Percentiles rank a stretch among this genome's conserved stretches.
phyloP scores from a whole-genome alignment of 768 basidiomycete genomes.

The Plicaturopsis crispa region DNA sequence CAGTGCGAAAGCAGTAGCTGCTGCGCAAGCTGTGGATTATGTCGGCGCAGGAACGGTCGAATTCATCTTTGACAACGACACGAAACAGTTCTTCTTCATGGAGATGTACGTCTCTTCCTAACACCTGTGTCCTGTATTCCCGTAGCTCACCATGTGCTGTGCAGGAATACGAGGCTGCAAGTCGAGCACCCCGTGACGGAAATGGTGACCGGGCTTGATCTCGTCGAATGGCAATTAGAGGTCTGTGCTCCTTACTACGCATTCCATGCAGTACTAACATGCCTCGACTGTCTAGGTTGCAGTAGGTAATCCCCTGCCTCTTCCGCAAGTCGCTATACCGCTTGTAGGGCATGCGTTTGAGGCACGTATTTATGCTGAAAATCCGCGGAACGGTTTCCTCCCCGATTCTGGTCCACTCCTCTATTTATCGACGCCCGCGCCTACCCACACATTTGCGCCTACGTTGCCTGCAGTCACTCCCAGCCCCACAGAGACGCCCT shows the following conservation, averaged over 20 bases:
- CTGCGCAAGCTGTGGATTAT: slow-evolving; percentile 89
- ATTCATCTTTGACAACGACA: slow-evolving; percentile 94
- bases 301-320: slow-evolving; percentile 78
- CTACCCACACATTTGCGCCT: slow-evolving; percentile 65
- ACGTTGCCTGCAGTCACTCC: slow-evolving; percentile 20
- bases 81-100: slow-evolving; percentile 87
- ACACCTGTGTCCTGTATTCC: neutral
- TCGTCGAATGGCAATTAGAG: slow-evolving; percentile 94
- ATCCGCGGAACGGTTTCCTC: slow-evolving; percentile 87
- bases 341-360: slow-evolving; percentile 92
- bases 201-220: slow-evolving; percentile 90
- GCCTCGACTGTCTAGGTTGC: slow-evolving; percentile 49
- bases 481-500: slow-evolving; percentile 12
- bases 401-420: slow-evolving; percentile 83
- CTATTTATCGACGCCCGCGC: slow-evolving; percentile 72
- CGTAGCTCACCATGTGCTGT: neutral
- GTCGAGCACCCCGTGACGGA: slow-evolving; percentile 93
- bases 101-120: slow-evolving; percentile 61
- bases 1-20: slow-evolving; percentile 82
- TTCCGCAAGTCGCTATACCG: slow-evolving; percentile 71
- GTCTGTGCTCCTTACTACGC: slow-evolving; percentile 35
- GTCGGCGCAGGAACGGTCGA: slow-evolving; percentile 93
- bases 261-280: neutral
- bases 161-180: slow-evolving; percentile 78
- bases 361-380: slow-evolving; percentile 93